These are phyloP conservation scores for Entomortierella lignicola DNA, from an alignment of 192 early-diverging fungal genomes.

Conservation along the genomic window DNA sequence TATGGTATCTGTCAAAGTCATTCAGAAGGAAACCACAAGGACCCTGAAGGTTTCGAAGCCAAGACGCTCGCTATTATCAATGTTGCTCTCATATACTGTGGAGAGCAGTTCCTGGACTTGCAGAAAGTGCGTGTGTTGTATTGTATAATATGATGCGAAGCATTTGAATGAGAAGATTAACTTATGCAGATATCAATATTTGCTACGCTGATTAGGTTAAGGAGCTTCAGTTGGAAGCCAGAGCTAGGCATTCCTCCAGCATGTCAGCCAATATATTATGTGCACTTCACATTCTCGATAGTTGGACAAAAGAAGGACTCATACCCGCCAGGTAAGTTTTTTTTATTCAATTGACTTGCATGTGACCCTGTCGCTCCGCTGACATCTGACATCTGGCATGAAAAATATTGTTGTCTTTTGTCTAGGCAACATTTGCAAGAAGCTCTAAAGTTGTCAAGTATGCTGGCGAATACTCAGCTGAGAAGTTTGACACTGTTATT, in stretches of 20 bases:
- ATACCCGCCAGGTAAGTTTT: slow-evolving; percentile 38
- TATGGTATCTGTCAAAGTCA: slow-evolving; percentile 42
- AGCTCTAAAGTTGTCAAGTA: slow-evolving; percentile 44
- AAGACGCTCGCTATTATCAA: slow-evolving; percentile 45
- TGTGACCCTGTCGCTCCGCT: background rate
- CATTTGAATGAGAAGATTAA: background rate
- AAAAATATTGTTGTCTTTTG: background rate
- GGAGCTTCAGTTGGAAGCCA: slow-evolving; percentile 23
- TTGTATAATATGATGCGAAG: background rate
- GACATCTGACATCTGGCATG: background rate
- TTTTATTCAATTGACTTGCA: background rate
- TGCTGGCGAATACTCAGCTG: slow-evolving; percentile 51
- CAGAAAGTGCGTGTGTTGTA: slow-evolving; percentile 9
- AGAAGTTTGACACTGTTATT: slow-evolving; percentile 51
- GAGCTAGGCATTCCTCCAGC: slow-evolving; percentile 4
- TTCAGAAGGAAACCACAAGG: slow-evolving; percentile 5
- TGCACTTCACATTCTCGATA: slow-evolving; percentile 44
- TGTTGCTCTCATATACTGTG: slow-evolving; percentile 32
- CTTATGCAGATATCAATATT: background rate
- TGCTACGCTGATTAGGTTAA: slow-evolving; percentile 7
- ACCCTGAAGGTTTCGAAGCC: slow-evolving; percentile 44
- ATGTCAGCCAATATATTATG: slow-evolving; percentile 19
- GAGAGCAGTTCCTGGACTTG: slow-evolving; percentile 16
- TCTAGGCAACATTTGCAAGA: slow-evolving; percentile 57
- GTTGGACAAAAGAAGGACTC: slow-evolving; percentile 30